A percentile compares a stretch with the other conserved stretches of the same genome.
phyloP scores from a whole-genome alignment of 208 protist genomes.

The Phytomonas sp. region DNA sequence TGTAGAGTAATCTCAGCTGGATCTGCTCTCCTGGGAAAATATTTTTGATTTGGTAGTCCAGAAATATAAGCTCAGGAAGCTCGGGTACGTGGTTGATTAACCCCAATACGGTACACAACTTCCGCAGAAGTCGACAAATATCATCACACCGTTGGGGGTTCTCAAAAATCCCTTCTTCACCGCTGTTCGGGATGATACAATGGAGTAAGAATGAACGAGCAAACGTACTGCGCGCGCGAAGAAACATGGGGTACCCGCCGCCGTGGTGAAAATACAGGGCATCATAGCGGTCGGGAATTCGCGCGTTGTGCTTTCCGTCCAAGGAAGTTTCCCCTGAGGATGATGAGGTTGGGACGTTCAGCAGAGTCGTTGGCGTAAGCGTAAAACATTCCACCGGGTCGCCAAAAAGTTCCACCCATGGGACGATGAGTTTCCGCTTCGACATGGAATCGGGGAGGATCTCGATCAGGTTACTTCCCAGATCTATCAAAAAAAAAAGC shows the following conservation, averaged over 20 bases:
- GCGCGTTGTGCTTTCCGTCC: background rate
- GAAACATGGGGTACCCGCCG: background rate
- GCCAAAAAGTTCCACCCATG: conserved; percentile 28
- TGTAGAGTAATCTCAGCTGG: conserved; percentile 20
- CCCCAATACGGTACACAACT: background rate
- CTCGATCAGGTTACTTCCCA: conserved; percentile 18
- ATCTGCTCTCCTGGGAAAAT: conserved; percentile 27
- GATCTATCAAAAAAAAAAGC: conserved; percentile 52
- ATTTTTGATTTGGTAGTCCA: conserved; percentile 52
- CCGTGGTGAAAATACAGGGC: background rate
- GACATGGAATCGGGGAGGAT: conserved; percentile 17
- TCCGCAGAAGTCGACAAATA: background rate
- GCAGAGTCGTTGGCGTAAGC: background rate
- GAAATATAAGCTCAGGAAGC: conserved; percentile 33
- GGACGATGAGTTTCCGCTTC: conserved; percentile 19
- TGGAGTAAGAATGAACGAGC: background rate
- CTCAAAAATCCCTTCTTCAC: background rate
- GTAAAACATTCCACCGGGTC: conserved; percentile 4
- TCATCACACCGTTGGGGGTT: background rate
- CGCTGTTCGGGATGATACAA: background rate
- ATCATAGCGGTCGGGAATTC: background rate
- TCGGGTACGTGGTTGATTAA: conserved; percentile 13
- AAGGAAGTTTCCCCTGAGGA: background rate
- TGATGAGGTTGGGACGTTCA: background rate
- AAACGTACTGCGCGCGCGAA: background rate